Evolutionary conservation across 2,329 filamentous ascomycete species (phyloP), one percentile per base, ranked within the genome.

Genomic region (Colletotrichum gloeosporioides): DNA sequence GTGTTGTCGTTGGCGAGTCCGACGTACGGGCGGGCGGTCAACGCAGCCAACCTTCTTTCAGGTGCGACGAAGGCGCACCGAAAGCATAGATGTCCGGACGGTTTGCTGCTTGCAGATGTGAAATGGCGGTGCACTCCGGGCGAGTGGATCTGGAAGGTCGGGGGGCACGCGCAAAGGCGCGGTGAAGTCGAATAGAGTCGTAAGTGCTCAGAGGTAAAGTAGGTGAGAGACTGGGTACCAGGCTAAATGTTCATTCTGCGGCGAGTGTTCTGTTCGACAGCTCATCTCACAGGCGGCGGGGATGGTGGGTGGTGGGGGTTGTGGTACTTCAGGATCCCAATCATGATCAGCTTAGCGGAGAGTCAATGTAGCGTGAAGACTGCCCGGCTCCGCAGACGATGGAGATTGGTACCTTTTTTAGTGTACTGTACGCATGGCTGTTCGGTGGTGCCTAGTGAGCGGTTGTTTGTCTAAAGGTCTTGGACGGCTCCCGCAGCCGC

Each of bases 241-340:
- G 44, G 44, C 44, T 22, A 49, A n/a, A n/a, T 49, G n/a, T 22
- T n/a, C 44, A 49, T 49, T 49, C 44, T 49, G 44, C 22, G 63
- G 34, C 31, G 31, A 22, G 59, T 27, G 29, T 62, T 27, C 55
- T 36, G 25, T 22, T 64, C 29, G 70, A 72, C 73, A 75, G 62
- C 55, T 75, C 73, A 75, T 75, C 63, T 75, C 66, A 75, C 73
- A 63, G 31, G 49, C 53, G 69, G 55, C 63, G 69, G 69, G 73
- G 69, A 62, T 73, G 73, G 68, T 61, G 59, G 29, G 59, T 22
- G 59, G 59, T 62, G 59, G 73, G 69, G 62, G 72, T 71, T 71
- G 55, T 63, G 73, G 67, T 75, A 73, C 57, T 73, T 75, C 69
- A 73, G 73, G 69, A 68, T 73, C 64, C 57, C 73, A 65, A 68